Evolutionary conservation across 2,329 filamentous ascomycete genomes (phyloP).

Genomic region (Claviceps lovelessii): DNA sequence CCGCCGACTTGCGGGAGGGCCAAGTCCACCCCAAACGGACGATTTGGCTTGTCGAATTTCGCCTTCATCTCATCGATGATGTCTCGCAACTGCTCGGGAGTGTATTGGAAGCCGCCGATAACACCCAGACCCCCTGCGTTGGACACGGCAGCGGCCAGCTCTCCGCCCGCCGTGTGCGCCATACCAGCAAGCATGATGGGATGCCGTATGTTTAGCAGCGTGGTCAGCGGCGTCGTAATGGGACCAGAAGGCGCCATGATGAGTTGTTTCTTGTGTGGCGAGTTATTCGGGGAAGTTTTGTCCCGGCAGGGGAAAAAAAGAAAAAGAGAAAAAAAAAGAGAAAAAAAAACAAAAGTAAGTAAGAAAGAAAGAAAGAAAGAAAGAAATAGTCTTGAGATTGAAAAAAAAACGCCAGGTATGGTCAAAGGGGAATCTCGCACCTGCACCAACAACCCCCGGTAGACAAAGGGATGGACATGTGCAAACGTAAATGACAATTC

Average conservation of each 20-base stretch:
- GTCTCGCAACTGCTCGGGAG: slow-evolving; percentile 55
- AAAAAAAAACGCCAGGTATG: too few relatives aligned
- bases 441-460: too few relatives aligned
- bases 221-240: slow-evolving; percentile 64
- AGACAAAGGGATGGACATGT: too few relatives aligned
- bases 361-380: too few relatives aligned
- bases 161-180: slow-evolving; percentile 69
- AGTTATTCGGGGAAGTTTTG: too few relatives aligned
- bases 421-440: too few relatives aligned
- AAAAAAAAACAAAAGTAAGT: too few relatives aligned
- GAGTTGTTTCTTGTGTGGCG: too few relatives aligned
- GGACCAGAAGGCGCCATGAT: slow-evolving; percentile 31
- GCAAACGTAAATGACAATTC: too few relatives aligned
- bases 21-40: slow-evolving; percentile 85
- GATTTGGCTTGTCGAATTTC: slow-evolving; percentile 46
- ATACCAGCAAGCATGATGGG: slow-evolving; percentile 89
- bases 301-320: not conserved
- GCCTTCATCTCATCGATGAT: slow-evolving; percentile 81
- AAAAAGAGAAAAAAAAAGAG: too few relatives aligned
- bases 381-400: too few relatives aligned
- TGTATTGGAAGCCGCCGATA: slow-evolving; percentile 59
- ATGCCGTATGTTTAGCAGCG: slow-evolving; percentile 69
- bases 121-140: slow-evolving; percentile 78
- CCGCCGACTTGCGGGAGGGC: slow-evolving; percentile 82
- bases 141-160: slow-evolving; percentile 71